Conservation (phyloP, 2,329 filamentous ascomycete species). For the Fusarium armeniacum region DNA sequence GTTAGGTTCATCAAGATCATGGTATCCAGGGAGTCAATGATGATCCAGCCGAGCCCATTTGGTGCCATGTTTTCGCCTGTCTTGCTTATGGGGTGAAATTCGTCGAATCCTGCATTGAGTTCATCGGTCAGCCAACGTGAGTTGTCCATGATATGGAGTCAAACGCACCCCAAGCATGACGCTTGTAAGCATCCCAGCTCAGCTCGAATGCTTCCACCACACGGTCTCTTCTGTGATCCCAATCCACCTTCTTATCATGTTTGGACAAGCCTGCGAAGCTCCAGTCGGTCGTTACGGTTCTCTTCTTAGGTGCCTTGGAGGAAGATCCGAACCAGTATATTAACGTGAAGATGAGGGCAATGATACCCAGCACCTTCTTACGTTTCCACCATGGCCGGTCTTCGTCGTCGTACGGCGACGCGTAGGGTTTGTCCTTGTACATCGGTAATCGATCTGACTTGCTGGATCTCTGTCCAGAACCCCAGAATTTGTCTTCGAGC, state of each 20-base stretch:
- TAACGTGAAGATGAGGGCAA: constrained; percentile 68
- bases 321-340: constrained; percentile 79
- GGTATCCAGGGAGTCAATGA: constrained; percentile 94
- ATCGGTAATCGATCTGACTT: constrained; percentile 74
- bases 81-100: constrained; percentile 87
- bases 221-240: constrained; percentile 80
- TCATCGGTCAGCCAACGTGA: constrained; percentile 48
- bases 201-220: constrained; percentile 92
- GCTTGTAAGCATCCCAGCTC: constrained; percentile 93
- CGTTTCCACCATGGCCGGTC: constrained; percentile 71
- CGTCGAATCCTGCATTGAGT: constrained; percentile 75
- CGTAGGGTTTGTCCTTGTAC: constrained; percentile 99
- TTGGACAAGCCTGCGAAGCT: constrained; percentile 70
- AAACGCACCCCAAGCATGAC: constrained; percentile 90
- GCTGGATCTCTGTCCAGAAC: constrained; percentile 58
- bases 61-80: constrained; percentile 86
- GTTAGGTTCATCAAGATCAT: constrained; percentile 99
- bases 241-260: constrained; percentile 70
- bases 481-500: constrained; percentile 77
- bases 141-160: background rate
- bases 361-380: constrained; percentile 69
- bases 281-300: constrained; percentile 63
- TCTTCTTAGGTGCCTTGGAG: constrained; percentile 54
- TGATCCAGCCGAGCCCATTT: constrained; percentile 96
- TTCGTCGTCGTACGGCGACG: constrained; percentile 67